Evolutionary conservation across 164 flowering plant genomes (phyloP).

Genomic region (Dillenia turbinata): DNA sequence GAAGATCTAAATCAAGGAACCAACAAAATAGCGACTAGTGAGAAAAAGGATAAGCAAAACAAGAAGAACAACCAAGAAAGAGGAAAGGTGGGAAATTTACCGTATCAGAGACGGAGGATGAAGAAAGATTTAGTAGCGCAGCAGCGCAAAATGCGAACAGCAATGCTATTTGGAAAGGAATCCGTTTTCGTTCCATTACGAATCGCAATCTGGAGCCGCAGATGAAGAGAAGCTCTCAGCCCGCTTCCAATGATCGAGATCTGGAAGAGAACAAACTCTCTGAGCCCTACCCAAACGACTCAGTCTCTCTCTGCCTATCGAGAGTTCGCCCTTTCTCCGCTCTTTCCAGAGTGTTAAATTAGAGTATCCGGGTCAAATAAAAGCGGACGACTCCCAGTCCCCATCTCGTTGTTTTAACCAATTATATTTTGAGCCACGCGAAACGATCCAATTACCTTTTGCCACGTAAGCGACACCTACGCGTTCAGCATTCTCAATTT

Average conservation of each 20-base stretch:
- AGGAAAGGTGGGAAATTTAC: conserved; percentile 7
- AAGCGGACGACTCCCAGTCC: neutral
- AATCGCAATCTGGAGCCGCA: too few relatives aligned
- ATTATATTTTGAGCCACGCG: conserved; percentile 42
- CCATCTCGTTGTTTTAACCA: conserved; percentile 41
- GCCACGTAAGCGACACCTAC: conserved; percentile 24
- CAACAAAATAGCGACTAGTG: neutral
- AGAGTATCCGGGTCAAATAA: neutral
- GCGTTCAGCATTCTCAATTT: too few relatives aligned
- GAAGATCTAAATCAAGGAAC: conserved; percentile 36
- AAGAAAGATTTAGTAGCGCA: conserved; percentile 11
- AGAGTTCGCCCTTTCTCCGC: too few relatives aligned
- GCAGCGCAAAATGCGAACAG: conserved; percentile 19
- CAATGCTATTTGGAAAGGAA: conserved; percentile 11
- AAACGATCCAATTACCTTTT: conserved; percentile 17
- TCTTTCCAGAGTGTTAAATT: neutral
- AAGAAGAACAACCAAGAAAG: neutral
- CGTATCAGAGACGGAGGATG: conserved; percentile 17
- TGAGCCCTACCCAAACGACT: too few relatives aligned
- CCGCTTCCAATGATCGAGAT: neutral
- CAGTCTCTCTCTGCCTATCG: too few relatives aligned
- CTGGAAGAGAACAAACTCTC: neutral
- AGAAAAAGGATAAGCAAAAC: neutral
- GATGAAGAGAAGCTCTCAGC: neutral
- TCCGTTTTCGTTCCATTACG: conserved; percentile 17